Conservation (phyloP, 805 yeast genomes). For the Scheffersomyces spartinae region DNA sequence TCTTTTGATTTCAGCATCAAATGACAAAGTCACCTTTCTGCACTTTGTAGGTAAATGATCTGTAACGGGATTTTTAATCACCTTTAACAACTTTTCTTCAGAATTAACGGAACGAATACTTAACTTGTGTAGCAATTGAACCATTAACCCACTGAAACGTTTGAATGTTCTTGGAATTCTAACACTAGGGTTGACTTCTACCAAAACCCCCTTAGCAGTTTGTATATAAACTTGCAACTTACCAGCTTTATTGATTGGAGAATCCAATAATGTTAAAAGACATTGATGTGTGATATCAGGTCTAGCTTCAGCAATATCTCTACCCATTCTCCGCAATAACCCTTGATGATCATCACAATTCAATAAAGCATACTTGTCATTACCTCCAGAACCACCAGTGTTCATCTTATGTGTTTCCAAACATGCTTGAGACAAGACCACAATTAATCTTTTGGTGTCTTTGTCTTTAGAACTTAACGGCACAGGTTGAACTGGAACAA, state of each 20-base stretch:
- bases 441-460: conserved; percentile 74
- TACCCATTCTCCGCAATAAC: conserved; percentile 83
- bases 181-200: conserved; percentile 93
- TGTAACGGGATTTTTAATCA: conserved; percentile 92
- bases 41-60: conserved; percentile 96
- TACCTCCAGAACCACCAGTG: conserved; percentile 63
- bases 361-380: conserved; percentile 81
- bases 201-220: conserved; percentile 87
- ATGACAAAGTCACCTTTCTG: conserved; percentile 82
- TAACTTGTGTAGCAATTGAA: conserved; percentile 83
- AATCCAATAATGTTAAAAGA: conserved; percentile 81
- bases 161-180: conserved; percentile 98
- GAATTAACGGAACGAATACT: conserved; percentile 91
- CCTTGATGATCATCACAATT: conserved; percentile 99
- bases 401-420: conserved; percentile 88
- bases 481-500: conserved; percentile 81
- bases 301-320: conserved; percentile 95
- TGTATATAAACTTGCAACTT: conserved; percentile 92
- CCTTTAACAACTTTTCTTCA: conserved; percentile 86
- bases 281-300: conserved; percentile 99
- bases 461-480: conserved; percentile 79
- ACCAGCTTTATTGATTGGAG: conserved; percentile 98
- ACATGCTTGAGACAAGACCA: conserved; percentile 93
- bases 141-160: conserved; percentile 96
- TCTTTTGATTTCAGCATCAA: conserved; percentile 79